These are phyloP conservation scores for Pholiota molesta DNA, from an alignment of 768 basidiomycete genomes.

Conservation along the genomic window DNA sequence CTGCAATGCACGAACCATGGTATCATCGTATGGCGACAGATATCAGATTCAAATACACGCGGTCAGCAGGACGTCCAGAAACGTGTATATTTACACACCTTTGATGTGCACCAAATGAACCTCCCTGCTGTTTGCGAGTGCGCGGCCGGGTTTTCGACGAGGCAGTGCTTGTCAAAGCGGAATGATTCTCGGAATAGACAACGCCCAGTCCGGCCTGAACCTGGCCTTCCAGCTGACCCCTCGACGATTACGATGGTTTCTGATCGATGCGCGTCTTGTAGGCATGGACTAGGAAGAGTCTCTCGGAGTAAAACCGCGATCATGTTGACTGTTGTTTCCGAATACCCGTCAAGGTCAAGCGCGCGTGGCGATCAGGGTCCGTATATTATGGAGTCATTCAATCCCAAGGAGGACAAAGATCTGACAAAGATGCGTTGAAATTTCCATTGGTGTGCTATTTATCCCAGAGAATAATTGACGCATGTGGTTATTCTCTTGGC, in stretches of 20 bases:
- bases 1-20: constrained; percentile 16
- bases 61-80: constrained; percentile 16
- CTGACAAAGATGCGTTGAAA: not conserved
- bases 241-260: not conserved
- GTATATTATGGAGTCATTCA: not conserved
- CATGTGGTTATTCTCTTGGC: too few relatives aligned
- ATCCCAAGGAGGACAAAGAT: not conserved
- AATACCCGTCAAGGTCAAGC: not conserved
- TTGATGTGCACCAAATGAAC: constrained; percentile 2
- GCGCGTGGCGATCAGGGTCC: not conserved
- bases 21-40: constrained; percentile 12
- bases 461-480: not conserved
- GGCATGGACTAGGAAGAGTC: too few relatives aligned
- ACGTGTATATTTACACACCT: constrained; percentile 20
- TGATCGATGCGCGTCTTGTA: too few relatives aligned
- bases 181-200: constrained; percentile 1
- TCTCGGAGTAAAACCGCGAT: not conserved
- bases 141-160: constrained; percentile 10
- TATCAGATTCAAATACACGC: constrained; percentile 16
- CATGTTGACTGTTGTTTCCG: not conserved
- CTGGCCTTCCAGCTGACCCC: not conserved
- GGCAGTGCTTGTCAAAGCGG: constrained; percentile 24
- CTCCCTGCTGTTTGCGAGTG: too few relatives aligned
- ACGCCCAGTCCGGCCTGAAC: not conserved
- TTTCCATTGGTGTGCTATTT: not conserved